Percentiles rank a stretch among this genome's conserved stretches.
Conservation (phyloP, 805 yeast species). For the Lachancea meyersii region DNA sequence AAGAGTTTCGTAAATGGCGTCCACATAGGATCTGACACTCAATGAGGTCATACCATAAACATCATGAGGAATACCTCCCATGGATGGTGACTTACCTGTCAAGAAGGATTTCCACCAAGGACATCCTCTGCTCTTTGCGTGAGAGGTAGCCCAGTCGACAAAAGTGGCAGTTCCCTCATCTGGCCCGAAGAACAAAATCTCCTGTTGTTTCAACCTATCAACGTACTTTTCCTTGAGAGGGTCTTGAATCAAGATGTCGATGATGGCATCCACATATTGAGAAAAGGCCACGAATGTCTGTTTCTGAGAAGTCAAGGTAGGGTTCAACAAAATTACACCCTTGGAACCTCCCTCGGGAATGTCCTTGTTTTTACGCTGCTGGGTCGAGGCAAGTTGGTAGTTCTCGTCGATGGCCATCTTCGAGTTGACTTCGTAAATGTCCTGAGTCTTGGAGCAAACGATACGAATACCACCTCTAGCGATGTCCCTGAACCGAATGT, state of each 20-base stretch:
- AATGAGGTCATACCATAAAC: constrained; percentile 96
- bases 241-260: constrained; percentile 77
- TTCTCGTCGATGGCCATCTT: constrained; percentile 93
- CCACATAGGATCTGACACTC: constrained; percentile 87
- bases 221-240: constrained; percentile 79
- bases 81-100: constrained; percentile 85
- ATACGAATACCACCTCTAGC: constrained; percentile 98
- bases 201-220: constrained; percentile 76
- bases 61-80: constrained; percentile 98
- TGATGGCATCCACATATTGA: constrained; percentile 85
- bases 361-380: constrained; percentile 94
- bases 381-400: constrained; percentile 91
- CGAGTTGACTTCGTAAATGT: constrained; percentile 78
- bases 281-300: constrained; percentile 80
- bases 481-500: constrained; percentile 91
- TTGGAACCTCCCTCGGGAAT: constrained; percentile 99
- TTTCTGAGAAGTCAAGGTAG: constrained; percentile 62
- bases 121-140: constrained; percentile 87
- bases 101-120: constrained; percentile 98
- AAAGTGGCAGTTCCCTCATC: constrained; percentile 96
- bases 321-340: constrained; percentile 87
- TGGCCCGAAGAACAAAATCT: constrained; percentile 96
- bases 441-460: constrained; percentile 78
- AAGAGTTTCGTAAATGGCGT: constrained; percentile 77
- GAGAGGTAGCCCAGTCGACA: constrained; percentile 96